A percentile compares a stretch with the other conserved stretches of the same genome.
Conservation (phyloP, 2,329 filamentous ascomycete species). For the Colletotrichum tabaci region DNA sequence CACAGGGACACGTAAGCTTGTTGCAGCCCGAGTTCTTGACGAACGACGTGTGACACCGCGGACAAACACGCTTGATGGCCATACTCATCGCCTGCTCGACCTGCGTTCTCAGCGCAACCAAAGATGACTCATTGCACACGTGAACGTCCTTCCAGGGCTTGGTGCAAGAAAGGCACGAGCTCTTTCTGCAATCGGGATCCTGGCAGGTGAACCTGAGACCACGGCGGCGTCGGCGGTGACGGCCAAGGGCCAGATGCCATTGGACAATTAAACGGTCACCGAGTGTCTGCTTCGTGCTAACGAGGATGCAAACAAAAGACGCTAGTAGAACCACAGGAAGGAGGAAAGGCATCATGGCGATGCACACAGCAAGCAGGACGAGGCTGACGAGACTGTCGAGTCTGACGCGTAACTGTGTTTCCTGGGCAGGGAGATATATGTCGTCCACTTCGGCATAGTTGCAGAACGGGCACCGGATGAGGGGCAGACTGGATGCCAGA, state of each 20-base stretch:
- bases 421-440: conserved; percentile 72
- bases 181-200: conserved; percentile 75
- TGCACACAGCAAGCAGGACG: conserved; percentile 66
- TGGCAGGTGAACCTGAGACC: conserved; percentile 85
- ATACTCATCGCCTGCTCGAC: conserved; percentile 95
- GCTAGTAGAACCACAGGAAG: conserved; percentile 66
- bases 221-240: conserved; percentile 78
- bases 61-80: conserved; percentile 95
- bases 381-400: conserved; percentile 64
- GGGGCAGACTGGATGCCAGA: conserved; percentile 78
- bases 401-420: conserved; percentile 70
- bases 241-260: conserved; percentile 73
- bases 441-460: conserved; percentile 91
- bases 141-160: conserved; percentile 92
- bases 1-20: conserved; percentile 95
- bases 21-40: conserved; percentile 97
- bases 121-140: conserved; percentile 87
- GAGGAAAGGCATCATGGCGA: conserved; percentile 70
- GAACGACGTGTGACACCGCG: conserved; percentile 90
- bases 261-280: conserved; percentile 60
- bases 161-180: conserved; percentile 85
- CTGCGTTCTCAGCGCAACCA: conserved; percentile 86
- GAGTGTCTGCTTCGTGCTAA: conserved; percentile 60
- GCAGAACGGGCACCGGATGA: conserved; percentile 92
- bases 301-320: conserved; percentile 60